Evolutionary conservation across 495 filamentous ascomycete species (phyloP).

Genomic region (Trichoderma orchidacearum): DNA sequence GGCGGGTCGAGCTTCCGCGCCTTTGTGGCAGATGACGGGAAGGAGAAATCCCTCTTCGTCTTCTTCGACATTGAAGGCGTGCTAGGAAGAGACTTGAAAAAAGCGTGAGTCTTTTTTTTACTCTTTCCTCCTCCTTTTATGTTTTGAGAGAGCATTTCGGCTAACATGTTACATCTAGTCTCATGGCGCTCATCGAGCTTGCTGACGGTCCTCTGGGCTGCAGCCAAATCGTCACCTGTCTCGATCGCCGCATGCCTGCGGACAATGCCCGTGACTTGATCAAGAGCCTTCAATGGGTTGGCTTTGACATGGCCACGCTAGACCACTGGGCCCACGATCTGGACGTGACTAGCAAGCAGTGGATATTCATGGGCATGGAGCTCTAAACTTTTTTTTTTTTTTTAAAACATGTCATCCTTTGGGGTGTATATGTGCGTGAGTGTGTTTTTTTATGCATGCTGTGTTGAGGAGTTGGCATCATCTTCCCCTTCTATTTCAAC

Average conservation of each 20-base stretch:
- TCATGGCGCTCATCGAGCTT: conserved; percentile 85
- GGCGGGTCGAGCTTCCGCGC: conserved; percentile 72
- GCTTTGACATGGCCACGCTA: conserved; percentile 70
- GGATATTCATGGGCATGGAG: conserved; percentile 82
- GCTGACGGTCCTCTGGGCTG: conserved; percentile 60
- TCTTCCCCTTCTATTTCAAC: not conserved
- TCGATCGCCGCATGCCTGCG: conserved; percentile 50
- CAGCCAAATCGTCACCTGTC: conserved; percentile 63
- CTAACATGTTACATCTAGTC: conserved; percentile 28
- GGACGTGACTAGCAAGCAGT: conserved; percentile 52
- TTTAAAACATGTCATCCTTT: no score
- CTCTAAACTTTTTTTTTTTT: conserved; percentile 31
- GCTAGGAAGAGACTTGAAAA: conserved; percentile 64
- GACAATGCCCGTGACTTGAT: conserved; percentile 49
- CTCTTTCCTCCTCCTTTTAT: not conserved
- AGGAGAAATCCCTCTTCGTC: conserved; percentile 65
- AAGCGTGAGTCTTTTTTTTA: conserved; percentile 56
- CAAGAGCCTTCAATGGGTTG: conserved; percentile 82
- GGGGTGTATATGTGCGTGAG: no score
- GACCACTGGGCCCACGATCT: conserved; percentile 49
- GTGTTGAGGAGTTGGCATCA: not conserved
- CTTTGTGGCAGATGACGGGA: conserved; percentile 53
- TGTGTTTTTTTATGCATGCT: conserved; percentile 3
- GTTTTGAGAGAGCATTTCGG: conserved; percentile 4
- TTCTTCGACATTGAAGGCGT: conserved; percentile 62